Base-by-base conservation (phyloP, 768 basidiomycete genomes). In the Agaricus subrufescens region DNA sequence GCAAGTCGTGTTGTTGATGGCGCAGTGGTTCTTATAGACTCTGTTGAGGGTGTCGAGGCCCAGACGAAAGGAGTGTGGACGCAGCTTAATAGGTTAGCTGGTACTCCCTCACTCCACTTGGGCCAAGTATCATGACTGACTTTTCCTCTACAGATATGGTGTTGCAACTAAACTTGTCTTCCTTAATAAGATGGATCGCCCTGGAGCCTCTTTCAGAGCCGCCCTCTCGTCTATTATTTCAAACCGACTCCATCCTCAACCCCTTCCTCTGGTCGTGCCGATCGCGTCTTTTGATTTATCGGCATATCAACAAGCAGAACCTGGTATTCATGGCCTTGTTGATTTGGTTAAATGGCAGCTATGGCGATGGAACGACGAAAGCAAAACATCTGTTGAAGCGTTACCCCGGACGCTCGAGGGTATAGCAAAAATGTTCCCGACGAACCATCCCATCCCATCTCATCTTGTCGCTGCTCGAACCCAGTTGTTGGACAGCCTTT, bases 1-100 rank as follows among this genome's bases (percentile, higher is more conserved):
- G 93, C 93, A 7, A 94, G 91, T 64, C 84, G 92, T 29, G 87
- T 95, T 14, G 83, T 94, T 3, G 92, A 95, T 60, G 93, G 92
- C 54, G 92, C 91, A 14, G 85, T 95, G 29, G 89, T 95, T 30
- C 70, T 95, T 31, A 82, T 95, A 44, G 92, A 95, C 70, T 89
- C 91, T 0, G 92, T 95, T 0, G 92, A 94, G 70, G 92, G 92
- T 6, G 92, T 94, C 4, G 92, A 94, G 68, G 84, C 90, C 10
- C 92, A 95, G 66, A 95, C 93, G 0, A 87, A 84, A 67, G 90
- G 89, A 42, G 93, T 95, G 45, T 94, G 93, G 93, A 74, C 73
- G 52, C 92, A 95, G 67, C 69, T 94, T 62, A 86, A 93, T 69
- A 83, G 89, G 93, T 93, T 66, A 64, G 61, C 57, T 47, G 75